Base-by-base conservation (phyloP, 2,329 filamentous ascomycete species). In the Alternaria brassicae region DNA sequence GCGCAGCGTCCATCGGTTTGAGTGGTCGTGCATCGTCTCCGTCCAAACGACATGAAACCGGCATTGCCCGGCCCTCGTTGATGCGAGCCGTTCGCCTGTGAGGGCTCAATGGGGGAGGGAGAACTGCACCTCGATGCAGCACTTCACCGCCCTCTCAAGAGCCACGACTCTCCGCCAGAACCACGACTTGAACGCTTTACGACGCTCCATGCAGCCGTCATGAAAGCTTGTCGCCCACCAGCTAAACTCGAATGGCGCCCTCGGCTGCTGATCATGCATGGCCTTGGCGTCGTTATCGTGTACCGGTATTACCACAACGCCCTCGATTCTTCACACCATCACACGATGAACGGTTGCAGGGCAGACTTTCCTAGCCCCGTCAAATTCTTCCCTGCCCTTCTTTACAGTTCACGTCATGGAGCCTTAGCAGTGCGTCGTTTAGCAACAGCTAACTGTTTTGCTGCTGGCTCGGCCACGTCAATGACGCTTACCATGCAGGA, bases 401-500 rank as follows among this genome's bases (percentile, higher is more conserved):
- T 53, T 60, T 41, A 37, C 56, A 55, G 48, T 53, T 53, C 57
- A 66, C 62, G 58, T 63, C 61, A 59, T 60, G 58, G 59, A 61
- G 67, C 60, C 61, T 56, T 61, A 56, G 19, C 50, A 45, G 49
- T 41, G 57, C 54, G 37, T 48, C 36, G 39, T 28, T 62, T 40
- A 37, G 50, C 54, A 56, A 50, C 53, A 61, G 48, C 66, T 65
- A 63, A 40, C 65, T 57, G 28, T 39, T 69, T 63, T 62, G 28
- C 50, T 32, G 47, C 53, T 63, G 59, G 60, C 58, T 64, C 66
- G 69, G 73, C 72, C 74, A 77, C 75, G 73, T 76, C 75, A 74
- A 66, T 66, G 56, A 62, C 66, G 62, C 59, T 63, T 63, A 52
- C 65, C 67, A 74, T 74, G 74, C 75, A 76, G 73, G 74, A 76